phyloP scores from a whole-genome alignment of 306 rosid species.

The Carpinus viminea region DNA sequence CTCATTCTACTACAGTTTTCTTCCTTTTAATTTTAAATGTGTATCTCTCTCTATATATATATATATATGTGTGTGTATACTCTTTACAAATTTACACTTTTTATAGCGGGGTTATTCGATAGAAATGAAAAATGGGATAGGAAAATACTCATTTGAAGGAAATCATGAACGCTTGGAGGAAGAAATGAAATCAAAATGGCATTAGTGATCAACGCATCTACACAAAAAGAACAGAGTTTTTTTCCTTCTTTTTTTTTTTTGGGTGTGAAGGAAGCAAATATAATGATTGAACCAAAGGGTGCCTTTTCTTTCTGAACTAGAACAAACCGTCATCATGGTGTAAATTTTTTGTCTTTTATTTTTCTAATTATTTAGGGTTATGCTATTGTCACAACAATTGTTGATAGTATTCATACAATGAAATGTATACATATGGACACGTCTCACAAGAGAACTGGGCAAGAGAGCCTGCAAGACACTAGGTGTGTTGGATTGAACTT shows the following conservation, averaged over 20 bases:
- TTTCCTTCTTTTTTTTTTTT: conserved; percentile 15
- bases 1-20: conserved; percentile 42
- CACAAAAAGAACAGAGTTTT: conserved; percentile 2
- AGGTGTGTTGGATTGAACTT: background rate
- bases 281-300: conserved; percentile 33
- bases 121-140: no score
- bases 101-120: background rate
- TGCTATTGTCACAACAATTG: conserved; percentile 22
- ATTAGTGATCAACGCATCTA: background rate
- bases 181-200: conserved; percentile 25
- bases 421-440: conserved; percentile 17
- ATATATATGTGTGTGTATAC: background rate
- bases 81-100: conserved; percentile 14
- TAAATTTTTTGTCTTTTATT: conserved; percentile 25
- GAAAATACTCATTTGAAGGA: background rate
- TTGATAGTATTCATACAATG: conserved; percentile 13
- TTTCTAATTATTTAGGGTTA: conserved; percentile 30
- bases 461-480: background rate
- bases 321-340: conserved; percentile 31
- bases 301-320: conserved; percentile 29
- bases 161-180: conserved; percentile 28
- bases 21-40: background rate
- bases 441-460: conserved; percentile 31
- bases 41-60: background rate
- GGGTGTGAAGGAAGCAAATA: conserved; percentile 28